Percentiles rank a stretch among this genome's conserved stretches.
phyloP scores from a whole-genome alignment of 2,329 filamentous ascomycete genomes.

The Lecanicillium sp. region DNA sequence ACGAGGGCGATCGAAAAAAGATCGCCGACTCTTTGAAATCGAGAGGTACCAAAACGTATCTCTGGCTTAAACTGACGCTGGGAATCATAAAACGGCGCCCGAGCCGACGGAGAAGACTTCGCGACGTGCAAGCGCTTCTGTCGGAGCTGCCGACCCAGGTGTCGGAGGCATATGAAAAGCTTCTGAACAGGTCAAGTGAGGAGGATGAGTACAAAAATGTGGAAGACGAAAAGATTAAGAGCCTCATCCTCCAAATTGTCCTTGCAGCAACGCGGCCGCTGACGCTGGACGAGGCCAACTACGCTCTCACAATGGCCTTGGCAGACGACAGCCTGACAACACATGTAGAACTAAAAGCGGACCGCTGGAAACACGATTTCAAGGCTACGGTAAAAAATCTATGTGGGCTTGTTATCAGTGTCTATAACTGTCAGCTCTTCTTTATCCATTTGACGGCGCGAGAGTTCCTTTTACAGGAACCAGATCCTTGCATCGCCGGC shows the following conservation, averaged over 20 bases:
- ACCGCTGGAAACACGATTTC: background rate
- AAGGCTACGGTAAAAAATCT: background rate
- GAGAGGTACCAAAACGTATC: background rate
- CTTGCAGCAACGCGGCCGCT: background rate
- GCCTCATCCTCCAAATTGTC: background rate
- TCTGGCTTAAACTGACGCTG: background rate
- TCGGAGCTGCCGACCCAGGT: background rate
- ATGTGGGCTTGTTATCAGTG: background rate
- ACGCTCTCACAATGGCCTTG: background rate
- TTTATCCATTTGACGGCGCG: constrained; percentile 8
- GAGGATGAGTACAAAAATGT: too few species aligned
- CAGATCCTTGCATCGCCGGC: background rate
- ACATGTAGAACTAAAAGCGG: background rate
- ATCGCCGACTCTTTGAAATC: background rate
- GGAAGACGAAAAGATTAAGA: background rate
- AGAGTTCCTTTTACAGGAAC: background rate
- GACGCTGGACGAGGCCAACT: background rate
- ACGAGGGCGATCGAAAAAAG: background rate
- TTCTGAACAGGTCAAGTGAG: background rate
- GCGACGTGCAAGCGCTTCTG: background rate
- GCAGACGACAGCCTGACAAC: background rate
- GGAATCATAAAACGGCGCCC: background rate
- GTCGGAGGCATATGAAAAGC: constrained; percentile 1
- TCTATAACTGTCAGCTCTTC: background rate
- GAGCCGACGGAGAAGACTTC: background rate